Conservation (phyloP, 1,139 yeast species). For the Trichomonascaceae sp. region DNA sequence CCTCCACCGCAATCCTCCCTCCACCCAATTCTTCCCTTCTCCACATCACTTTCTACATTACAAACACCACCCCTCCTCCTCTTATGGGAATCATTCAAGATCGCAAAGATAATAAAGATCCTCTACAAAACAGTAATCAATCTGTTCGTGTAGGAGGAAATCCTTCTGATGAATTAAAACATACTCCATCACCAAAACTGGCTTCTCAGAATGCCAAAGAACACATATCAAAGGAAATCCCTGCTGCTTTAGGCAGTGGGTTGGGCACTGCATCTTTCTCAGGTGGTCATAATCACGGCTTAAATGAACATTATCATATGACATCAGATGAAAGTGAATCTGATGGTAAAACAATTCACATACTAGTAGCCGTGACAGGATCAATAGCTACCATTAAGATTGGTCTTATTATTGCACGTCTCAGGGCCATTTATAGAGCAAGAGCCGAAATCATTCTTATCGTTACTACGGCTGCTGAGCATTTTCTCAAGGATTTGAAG, state of each 20-base stretch:
- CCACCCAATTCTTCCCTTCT: too few relatives aligned
- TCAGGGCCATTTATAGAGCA: constrained; percentile 20
- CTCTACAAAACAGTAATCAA: not conserved
- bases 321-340: constrained; percentile 5
- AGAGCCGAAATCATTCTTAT: constrained; percentile 74
- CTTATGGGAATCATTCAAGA: constrained; percentile 8
- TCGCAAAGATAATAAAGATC: not conserved
- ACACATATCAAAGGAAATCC: constrained; percentile 3
- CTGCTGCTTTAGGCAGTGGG: constrained; percentile 3
- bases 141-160: not conserved
- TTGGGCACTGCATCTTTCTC: constrained; percentile 4
- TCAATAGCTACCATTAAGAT: constrained; percentile 94
- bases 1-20: too few relatives aligned
- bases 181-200: not conserved
- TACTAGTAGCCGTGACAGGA: constrained; percentile 88
- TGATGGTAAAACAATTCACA: constrained; percentile 40
- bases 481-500: constrained; percentile 69
- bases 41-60: too few relatives aligned
- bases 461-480: constrained; percentile 76
- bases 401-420: constrained; percentile 22
- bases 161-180: not conserved
- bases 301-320: constrained; percentile 1
- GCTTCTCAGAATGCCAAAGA: not conserved
- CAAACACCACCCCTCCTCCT: not conserved
- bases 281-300: constrained; percentile 8